Conservation (phyloP, 768 basidiomycete species). For the Kockovaella imperatae region DNA sequence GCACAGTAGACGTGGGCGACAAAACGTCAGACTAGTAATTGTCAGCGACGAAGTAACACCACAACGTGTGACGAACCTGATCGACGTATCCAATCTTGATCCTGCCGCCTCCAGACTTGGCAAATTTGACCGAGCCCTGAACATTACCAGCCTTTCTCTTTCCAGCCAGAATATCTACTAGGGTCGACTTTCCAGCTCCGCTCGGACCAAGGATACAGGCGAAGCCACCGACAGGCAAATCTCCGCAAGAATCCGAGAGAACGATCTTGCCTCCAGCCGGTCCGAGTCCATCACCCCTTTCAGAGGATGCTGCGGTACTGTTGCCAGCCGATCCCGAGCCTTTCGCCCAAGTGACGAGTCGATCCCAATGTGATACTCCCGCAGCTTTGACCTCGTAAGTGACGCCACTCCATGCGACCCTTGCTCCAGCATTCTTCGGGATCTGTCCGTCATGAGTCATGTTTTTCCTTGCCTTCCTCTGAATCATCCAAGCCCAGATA, state of each 20-base stretch:
- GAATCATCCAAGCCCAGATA: constrained; percentile 56
- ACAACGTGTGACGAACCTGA: constrained; percentile 37
- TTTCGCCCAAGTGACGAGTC: constrained; percentile 15
- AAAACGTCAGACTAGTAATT: constrained; percentile 65
- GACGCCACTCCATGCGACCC: constrained; percentile 62
- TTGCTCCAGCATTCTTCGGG: constrained; percentile 51
- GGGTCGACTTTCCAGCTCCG: constrained; percentile 84
- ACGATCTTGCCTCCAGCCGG: constrained; percentile 55
- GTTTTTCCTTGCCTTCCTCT: constrained; percentile 55
- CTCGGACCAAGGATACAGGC: constrained; percentile 89
- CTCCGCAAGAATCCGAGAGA: constrained; percentile 62
- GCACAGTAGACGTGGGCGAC: constrained; percentile 68
- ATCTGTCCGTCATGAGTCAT: constrained; percentile 43
- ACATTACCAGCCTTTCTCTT: constrained; percentile 67
- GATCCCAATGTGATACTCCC: background rate
- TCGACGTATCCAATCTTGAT: constrained; percentile 77
- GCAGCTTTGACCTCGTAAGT: constrained; percentile 54
- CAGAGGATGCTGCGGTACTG: background rate
- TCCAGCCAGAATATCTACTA: constrained; percentile 82
- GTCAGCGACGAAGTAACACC: constrained; percentile 2
- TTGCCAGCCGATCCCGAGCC: constrained; percentile 12
- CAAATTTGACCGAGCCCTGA: constrained; percentile 60
- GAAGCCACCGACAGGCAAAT: constrained; percentile 69
- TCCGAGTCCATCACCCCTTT: constrained; percentile 10
- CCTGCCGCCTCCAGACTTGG: constrained; percentile 24